These are phyloP conservation scores for Mortierella antarctica DNA, from an alignment of 192 early-diverging fungal species.

Conservation along the genomic window DNA sequence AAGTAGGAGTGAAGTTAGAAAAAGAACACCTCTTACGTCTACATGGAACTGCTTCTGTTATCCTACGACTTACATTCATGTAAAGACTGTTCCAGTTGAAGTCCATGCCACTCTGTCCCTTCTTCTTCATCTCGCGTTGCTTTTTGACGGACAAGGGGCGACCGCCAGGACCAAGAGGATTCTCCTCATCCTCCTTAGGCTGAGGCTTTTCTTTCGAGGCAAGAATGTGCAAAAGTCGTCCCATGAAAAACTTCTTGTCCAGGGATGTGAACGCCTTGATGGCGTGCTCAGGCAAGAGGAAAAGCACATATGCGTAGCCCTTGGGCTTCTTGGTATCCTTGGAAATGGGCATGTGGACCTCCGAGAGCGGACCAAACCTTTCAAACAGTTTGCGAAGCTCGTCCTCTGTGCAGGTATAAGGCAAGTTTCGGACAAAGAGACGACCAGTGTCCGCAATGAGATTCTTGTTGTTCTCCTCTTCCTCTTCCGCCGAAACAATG, in stretches of 20 bases:
- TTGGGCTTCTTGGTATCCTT: slow-evolving; percentile 93
- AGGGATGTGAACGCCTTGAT: slow-evolving; percentile 85
- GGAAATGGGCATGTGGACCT: slow-evolving; percentile 95
- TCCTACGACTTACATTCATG: slow-evolving; percentile 79
- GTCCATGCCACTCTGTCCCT: slow-evolving; percentile 80
- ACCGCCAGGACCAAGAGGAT: slow-evolving; percentile 56
- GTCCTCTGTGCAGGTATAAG: slow-evolving; percentile 89
- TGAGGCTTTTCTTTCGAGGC: slow-evolving; percentile 89
- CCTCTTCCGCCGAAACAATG: slow-evolving; percentile 55
- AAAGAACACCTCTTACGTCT: not conserved
- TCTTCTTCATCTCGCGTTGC: slow-evolving; percentile 84
- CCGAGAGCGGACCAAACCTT: slow-evolving; percentile 90
- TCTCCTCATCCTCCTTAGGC: slow-evolving; percentile 66
- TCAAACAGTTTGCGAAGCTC: slow-evolving; percentile 87
- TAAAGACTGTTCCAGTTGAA: slow-evolving; percentile 98
- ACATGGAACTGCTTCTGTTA: not conserved
- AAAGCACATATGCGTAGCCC: slow-evolving; percentile 93
- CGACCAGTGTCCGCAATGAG: slow-evolving; percentile 95
- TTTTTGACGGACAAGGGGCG: slow-evolving; percentile 79
- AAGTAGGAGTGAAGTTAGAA: slow-evolving; percentile 1
- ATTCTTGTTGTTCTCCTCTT: slow-evolving; percentile 60
- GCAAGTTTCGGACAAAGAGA: slow-evolving; percentile 92
- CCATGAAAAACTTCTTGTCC: slow-evolving; percentile 91
- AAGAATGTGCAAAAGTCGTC: slow-evolving; percentile 89
- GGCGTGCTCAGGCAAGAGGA: slow-evolving; percentile 92